A percentile compares a stretch with the other conserved stretches of the same genome.
phyloP scores from a whole-genome alignment of 257 asterid genomes.

The Plantago major region DNA sequence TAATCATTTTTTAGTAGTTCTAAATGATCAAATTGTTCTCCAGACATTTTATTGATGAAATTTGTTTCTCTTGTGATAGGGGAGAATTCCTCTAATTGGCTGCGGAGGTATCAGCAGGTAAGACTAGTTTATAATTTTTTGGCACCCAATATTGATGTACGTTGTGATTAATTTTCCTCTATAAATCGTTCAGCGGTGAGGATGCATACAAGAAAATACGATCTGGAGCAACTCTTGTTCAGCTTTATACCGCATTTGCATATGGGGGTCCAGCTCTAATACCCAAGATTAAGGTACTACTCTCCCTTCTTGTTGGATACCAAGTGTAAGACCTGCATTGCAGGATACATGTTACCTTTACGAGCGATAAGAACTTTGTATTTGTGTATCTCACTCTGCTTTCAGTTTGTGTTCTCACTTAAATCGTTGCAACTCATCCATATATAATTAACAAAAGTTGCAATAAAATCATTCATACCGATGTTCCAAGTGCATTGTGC shows the following conservation, averaged over 20 bases:
- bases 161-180: constrained; percentile 11
- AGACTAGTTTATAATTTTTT: too few species aligned
- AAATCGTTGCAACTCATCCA: too few species aligned
- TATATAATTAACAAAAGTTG: too few species aligned
- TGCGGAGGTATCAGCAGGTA: constrained; percentile 97
- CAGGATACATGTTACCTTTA: too few species aligned
- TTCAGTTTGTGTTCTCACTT: too few species aligned
- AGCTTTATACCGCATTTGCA: constrained; percentile 93
- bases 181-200: constrained; percentile 56
- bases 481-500: too few species aligned
- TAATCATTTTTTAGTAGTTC: neutral
- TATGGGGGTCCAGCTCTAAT: constrained; percentile 97
- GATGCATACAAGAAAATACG: constrained; percentile 94
- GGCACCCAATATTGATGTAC: constrained; percentile 3
- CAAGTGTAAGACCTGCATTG: too few species aligned
- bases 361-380: neutral
- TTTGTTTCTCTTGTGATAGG: constrained; percentile 35
- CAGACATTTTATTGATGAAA: constrained; percentile 6
- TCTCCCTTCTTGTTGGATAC: neutral
- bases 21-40: neutral
- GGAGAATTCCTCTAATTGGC: constrained; percentile 81
- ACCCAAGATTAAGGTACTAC: constrained; percentile 75
- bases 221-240: constrained; percentile 93
- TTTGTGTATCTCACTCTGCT: too few species aligned
- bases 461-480: too few species aligned